These are phyloP conservation scores for Trifolium fragiferum DNA, from an alignment of 306 rosid species.

Conservation along the genomic window DNA sequence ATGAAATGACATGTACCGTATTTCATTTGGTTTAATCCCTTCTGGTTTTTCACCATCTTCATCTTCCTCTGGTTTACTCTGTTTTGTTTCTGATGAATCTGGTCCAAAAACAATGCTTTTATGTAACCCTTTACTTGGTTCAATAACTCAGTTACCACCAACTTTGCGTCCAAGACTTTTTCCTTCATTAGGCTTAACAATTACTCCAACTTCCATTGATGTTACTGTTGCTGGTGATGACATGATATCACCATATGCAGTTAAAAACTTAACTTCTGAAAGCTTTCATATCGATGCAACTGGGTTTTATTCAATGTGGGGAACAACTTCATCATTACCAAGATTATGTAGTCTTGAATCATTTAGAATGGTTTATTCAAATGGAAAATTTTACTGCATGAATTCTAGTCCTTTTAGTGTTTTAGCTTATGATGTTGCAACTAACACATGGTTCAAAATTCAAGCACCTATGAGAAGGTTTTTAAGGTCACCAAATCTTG, in stretches of 20 bases:
- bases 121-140: conserved; percentile 82
- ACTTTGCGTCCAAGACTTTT: conserved; percentile 78
- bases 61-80: conserved; percentile 77
- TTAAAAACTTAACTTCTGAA: conserved; percentile 81
- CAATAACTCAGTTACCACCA: conserved; percentile 72
- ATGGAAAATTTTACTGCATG: conserved; percentile 83
- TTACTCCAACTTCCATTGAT: conserved; percentile 69
- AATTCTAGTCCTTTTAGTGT: conserved; percentile 87
- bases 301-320: conserved; percentile 90
- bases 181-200: conserved; percentile 77
- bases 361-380: conserved; percentile 69
- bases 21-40: conserved; percentile 66
- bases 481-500: conserved; percentile 69
- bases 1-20: conserved; percentile 69
- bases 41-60: conserved; percentile 79
- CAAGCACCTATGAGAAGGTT: conserved; percentile 94
- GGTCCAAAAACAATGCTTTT: conserved; percentile 80
- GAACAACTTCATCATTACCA: conserved; percentile 69
- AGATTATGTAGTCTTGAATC: conserved; percentile 87
- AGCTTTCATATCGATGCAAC: conserved; percentile 82
- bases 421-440: conserved; percentile 58
- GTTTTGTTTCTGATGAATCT: conserved; percentile 77
- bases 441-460: conserved; percentile 78
- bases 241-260: conserved; percentile 92
- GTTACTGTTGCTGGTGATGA: conserved; percentile 88